Base-by-base conservation (phyloP, 192 early-diverging fungal species). In the Blastocladiella britannica region DNA sequence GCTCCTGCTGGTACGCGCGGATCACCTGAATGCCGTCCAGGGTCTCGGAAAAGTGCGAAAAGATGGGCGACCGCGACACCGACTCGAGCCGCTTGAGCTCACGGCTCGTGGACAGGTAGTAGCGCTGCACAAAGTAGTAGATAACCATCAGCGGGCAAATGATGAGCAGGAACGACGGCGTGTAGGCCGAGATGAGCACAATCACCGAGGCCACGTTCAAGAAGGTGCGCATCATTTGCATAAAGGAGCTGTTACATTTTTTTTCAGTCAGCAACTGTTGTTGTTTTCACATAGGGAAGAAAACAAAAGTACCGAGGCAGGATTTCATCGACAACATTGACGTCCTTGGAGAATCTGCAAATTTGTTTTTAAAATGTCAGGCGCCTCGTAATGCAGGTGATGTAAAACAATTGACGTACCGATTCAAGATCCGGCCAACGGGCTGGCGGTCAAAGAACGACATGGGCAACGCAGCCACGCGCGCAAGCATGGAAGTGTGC, bases 371-470 rank as follows among this genome's bases (percentile, higher is more conserved):
- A 51, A 51, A 51, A 51, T 9, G 9, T 12, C 9, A n/a, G 9
- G 9, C 9, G n/a, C n/a, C 9, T 12, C 9, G n/a, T 12, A 12
- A 12, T 51, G 47, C 9, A 51, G 9, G 47, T 51, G 47, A 51
- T 12, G n/a, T n/a, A n/a, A n/a, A n/a, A n/a, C n/a, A n/a, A n/a
- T n/a, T n/a, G 23, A 54, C 53, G 25, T 30, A 83, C 51, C 83
- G 74, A 61, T 88, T 88, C 61, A 88, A 72, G 31, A 88, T 79
- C 25, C 84, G 75, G 47, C 85, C 85, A 27, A 83, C 54, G 25
- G 85, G 85, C 26, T 81, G 83, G 25, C 81, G 80, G 28, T 88
- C 83, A 60, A 82, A 85, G 24, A 95, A 91, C 3, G 67, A 69
- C 53, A 82, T 75, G 6, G 86, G 86, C 1, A 85, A 79, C 5